These are phyloP conservation scores for Martensiomyces pterosporus DNA, from an alignment of 192 early-diverging fungal species.

Conservation along the genomic window DNA sequence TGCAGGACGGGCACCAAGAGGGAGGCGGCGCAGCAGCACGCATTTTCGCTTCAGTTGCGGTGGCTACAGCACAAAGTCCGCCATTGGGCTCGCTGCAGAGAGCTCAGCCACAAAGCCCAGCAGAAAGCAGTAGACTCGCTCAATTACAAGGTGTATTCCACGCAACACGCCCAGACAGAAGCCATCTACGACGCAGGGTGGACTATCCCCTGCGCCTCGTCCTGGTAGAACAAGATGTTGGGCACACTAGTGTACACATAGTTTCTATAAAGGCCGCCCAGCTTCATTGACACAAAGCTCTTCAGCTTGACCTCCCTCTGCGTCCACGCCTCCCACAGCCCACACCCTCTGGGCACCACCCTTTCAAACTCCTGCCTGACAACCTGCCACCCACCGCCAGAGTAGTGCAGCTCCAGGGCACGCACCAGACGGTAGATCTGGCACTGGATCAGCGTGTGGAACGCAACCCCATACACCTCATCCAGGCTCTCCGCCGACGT, in stretches of 20 bases:
- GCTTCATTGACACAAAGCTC: constrained; percentile 55
- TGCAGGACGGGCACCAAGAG: too few relatives aligned
- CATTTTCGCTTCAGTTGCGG: too few relatives aligned
- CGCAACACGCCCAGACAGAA: too few relatives aligned
- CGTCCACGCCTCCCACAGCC: constrained; percentile 36
- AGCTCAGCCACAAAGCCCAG: too few relatives aligned
- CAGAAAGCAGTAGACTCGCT: too few relatives aligned
- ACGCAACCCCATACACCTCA: constrained; percentile 46
- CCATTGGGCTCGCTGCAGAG: too few relatives aligned
- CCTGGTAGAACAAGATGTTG: constrained; percentile 13
- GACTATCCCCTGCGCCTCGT: constrained; percentile 1
- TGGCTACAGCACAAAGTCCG: too few relatives aligned
- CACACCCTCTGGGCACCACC: constrained; percentile 29
- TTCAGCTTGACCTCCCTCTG: constrained; percentile 29
- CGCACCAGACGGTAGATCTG: constrained; percentile 52
- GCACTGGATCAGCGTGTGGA: constrained; percentile 51
- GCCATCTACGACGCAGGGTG: too few relatives aligned
- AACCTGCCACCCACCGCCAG: constrained; percentile 48
- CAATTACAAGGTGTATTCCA: too few relatives aligned
- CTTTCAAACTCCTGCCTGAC: constrained; percentile 26
- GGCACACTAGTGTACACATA: constrained; percentile 18
- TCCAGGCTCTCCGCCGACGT: constrained; percentile 31
- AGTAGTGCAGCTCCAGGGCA: constrained; percentile 15
- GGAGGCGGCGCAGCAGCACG: too few relatives aligned
- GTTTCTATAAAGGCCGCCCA: constrained; percentile 54